A percentile compares a stretch with the other conserved stretches of the same genome.
phyloP scores from a whole-genome alignment of 805 yeast genomes.

The Alloascoidea hylecoeti region DNA sequence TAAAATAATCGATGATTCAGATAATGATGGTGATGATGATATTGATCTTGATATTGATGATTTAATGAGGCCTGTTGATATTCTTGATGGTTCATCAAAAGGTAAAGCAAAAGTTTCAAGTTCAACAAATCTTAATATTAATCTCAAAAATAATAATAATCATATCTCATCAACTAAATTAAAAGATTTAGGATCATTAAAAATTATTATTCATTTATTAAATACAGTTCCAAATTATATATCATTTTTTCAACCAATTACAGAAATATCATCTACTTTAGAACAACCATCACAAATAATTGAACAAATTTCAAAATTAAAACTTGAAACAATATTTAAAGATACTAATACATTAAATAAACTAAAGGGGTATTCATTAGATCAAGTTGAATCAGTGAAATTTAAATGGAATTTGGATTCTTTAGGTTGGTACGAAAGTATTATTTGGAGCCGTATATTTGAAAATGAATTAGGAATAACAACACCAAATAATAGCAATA shows the following conservation, averaged over 20 bases:
- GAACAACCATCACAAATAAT: slow-evolving; percentile 17
- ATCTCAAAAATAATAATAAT: neutral
- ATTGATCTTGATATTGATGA: slow-evolving; percentile 3
- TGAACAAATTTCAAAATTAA: slow-evolving; percentile 17
- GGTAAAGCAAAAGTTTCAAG: slow-evolving; percentile 7
- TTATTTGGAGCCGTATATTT: slow-evolving; percentile 48
- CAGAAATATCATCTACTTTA: neutral
- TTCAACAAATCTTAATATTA: too few species aligned
- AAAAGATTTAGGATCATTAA: neutral
- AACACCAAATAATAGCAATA: too few species aligned
- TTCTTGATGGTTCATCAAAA: neutral
- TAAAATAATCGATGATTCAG: slow-evolving; percentile 2
- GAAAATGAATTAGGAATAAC: slow-evolving; percentile 11
- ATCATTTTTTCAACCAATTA: neutral
- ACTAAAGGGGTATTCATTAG: slow-evolving; percentile 14
- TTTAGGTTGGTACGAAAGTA: slow-evolving; percentile 63
- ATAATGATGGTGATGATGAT: slow-evolving; percentile 6
- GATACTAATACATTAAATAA: too few species aligned
- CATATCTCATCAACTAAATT: neutral
- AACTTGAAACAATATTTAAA: neutral
- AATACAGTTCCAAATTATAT: slow-evolving; percentile 1
- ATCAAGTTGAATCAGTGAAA: slow-evolving; percentile 27
- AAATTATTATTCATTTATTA: neutral
- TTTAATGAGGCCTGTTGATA: slow-evolving; percentile 1
- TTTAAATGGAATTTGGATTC: slow-evolving; percentile 53